A percentile compares a stretch with the other conserved stretches of the same genome.
These are phyloP conservation scores for Apophysomyces ossiformis DNA, from an alignment of 371 early-diverging fungal genomes.

Conservation along the genomic window DNA sequence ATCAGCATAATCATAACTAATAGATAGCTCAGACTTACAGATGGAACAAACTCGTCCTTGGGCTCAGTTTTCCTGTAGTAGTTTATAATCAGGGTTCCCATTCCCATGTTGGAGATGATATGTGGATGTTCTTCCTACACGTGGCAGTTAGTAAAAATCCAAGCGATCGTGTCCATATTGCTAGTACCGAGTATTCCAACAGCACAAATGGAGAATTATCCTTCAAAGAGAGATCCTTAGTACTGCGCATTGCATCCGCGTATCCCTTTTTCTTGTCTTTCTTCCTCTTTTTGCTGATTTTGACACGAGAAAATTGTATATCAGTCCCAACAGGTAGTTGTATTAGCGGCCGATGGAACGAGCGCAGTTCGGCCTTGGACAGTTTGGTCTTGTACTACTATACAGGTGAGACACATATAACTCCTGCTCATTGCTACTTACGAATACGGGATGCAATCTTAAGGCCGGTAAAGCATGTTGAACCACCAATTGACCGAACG, in stretches of 20 bases:
- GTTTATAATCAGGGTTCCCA: constrained; percentile 96
- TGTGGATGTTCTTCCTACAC: constrained; percentile 96
- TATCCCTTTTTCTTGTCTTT: constrained; percentile 76
- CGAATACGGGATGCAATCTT: constrained; percentile 82
- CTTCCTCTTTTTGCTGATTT: constrained; percentile 73
- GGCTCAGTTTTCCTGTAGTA: constrained; percentile 96
- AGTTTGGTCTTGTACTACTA: constrained; percentile 87
- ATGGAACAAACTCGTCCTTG: constrained; percentile 79
- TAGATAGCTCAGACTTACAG: constrained; percentile 35
- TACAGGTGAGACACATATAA: background rate
- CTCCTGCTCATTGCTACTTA: constrained; percentile 32
- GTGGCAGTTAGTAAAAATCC: background rate
- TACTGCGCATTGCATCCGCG: constrained; percentile 80
- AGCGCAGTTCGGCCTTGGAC: constrained; percentile 86
- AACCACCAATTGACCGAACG: constrained; percentile 88
- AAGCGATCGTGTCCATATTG: background rate
- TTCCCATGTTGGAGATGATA: constrained; percentile 94
- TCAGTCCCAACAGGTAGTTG: constrained; percentile 61
- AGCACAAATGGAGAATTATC: constrained; percentile 88
- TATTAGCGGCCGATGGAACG: constrained; percentile 93
- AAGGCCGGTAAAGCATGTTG: constrained; percentile 96
- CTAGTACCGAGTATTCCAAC: constrained; percentile 89
- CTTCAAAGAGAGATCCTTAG: constrained; percentile 90
- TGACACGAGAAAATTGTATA: constrained; percentile 75
- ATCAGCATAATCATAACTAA: background rate